Base-by-base conservation (phyloP, 1,284 basidiomycete genomes). In the Tilletia setariae region DNA sequence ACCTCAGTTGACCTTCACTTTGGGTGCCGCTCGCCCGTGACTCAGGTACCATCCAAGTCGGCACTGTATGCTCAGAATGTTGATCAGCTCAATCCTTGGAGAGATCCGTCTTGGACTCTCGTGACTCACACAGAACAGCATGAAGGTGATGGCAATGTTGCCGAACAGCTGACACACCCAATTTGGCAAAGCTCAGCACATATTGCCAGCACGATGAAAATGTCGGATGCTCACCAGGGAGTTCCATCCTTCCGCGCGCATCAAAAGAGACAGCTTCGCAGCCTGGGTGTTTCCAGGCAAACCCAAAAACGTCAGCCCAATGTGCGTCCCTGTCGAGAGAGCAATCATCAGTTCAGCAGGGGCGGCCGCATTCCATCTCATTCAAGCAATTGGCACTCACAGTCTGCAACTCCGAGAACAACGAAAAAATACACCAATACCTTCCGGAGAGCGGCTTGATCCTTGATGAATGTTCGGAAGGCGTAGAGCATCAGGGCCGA, bases 91-190 rank as follows among this genome's bases (percentile, higher is more conserved):
- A 28, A 19, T 9, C 28, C 7, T 56, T 49, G 46, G n/a, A 40
- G 9, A 40, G 28, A 6, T 32, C 13, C 56, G 56, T 9, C 7
- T 8, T 56, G 2, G 25, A 7, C 19, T 6, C 19, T 49, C 6
- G 19, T 30, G 43, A 72, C 75, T 72, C 67, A 73, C 71, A 61
- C 70, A 74, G 56, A 79, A 77, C 11, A 79, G 69, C 44, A 74
- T 67, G 25, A 79, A 72, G 1, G 77, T 77, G 70, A 79, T 77
- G 64, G 76, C 66, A 53, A 79, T 74, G 67, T 79, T 79, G 6
- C 77, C 77, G 59, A 79, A 79, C 6, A 79, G 72, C 72, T 74
- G 65, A 25, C 11, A 49, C 23, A 16, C 3, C 19, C 6, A 49
- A 49, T 49, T 49, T 16, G 4, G 7, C 19, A 19, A 49, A 65